Percentiles rank a stretch among this genome's conserved stretches.
These are phyloP conservation scores for Massariosphaeria phaeospora DNA, from an alignment of 495 filamentous ascomycete genomes.

Conservation along the genomic window DNA sequence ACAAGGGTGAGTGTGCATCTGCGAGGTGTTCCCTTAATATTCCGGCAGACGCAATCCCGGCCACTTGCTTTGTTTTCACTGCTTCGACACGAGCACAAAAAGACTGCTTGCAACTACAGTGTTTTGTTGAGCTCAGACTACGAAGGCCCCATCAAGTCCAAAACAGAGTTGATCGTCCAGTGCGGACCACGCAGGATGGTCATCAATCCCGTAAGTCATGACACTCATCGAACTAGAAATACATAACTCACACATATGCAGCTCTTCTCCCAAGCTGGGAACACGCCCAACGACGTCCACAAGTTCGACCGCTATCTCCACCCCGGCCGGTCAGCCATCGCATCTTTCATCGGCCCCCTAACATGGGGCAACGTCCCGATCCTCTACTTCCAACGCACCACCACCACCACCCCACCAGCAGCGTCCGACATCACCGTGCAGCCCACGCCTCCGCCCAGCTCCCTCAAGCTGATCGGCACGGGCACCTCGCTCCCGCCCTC, in stretches of 20 bases:
- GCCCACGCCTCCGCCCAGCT: constrained; percentile 33
- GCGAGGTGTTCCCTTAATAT: constrained; percentile 59
- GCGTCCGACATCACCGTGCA: constrained; percentile 36
- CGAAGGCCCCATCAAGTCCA: constrained; percentile 72
- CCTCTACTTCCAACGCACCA: constrained; percentile 70
- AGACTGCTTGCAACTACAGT: constrained; percentile 68
- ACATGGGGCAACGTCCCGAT: constrained; percentile 88
- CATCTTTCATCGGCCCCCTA: constrained; percentile 81
- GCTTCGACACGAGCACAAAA: constrained; percentile 90
- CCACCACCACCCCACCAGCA: no score
- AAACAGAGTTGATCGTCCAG: constrained; percentile 84
- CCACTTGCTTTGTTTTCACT: constrained; percentile 76
- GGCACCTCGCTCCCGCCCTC: constrained; percentile 81
- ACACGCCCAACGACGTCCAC: constrained; percentile 89
- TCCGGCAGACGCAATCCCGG: constrained; percentile 51
- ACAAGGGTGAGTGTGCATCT: constrained; percentile 76
- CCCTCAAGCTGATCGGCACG: constrained; percentile 68
- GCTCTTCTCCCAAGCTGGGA: constrained; percentile 76
- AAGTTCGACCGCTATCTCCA: constrained; percentile 93
- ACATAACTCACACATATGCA: constrained; percentile 42
- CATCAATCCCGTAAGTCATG: constrained; percentile 52
- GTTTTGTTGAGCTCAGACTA: constrained; percentile 71
- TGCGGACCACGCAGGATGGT: constrained; percentile 79
- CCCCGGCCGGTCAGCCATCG: constrained; percentile 84
- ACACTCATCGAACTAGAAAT: background rate